Base-by-base conservation (phyloP, 2,329 filamentous ascomycete genomes). In the Fusarium miscanthi region DNA sequence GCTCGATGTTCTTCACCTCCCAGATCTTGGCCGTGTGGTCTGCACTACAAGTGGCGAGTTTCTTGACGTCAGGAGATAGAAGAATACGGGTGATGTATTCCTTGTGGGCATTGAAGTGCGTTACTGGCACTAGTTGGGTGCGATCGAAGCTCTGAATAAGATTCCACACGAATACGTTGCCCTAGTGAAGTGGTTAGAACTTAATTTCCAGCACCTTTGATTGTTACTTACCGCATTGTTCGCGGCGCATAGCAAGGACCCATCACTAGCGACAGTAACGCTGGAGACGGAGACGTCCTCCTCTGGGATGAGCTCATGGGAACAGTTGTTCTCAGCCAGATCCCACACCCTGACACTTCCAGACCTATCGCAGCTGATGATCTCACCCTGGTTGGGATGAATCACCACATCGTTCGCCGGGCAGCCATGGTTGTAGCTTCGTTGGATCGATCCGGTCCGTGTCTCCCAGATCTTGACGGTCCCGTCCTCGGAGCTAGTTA, bases 361-460 rank as follows among this genome's bases (percentile, higher is more conserved):
- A 52, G 93, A 92, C 38, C 95, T 91, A 81, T 99, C 96, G 81
- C 95, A 98, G 81, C 94, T 97, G 79, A 99, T 97, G 69, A 99
- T 92, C 85, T 99, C 96, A 67, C 95, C 96, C 84, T 99, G 96
- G 80, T 99, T 99, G 0, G 96, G 96, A 81, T 99, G 96, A 63
- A 99, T 99, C n/a, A 98, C 96, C 13, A 99, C 96, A 82, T 99
- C 96, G 79, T 98, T 99, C 58, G 95, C 96, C 0, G 96, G 91
- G 38, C 91, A 92, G 59, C 92, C 93, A 81, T 99, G 96, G 75
- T 89, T 92, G 81, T 99, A 99, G 83, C 95, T 97, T 60, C 96
- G 90, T 83, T 99, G 96, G 60, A 98, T 90, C 64, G 89, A 91
- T 49, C 94, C 95, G 17, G 89, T 93, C 51, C 95, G 87, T 9